Evolutionary conservation across 73 alveolate species (phyloP).

Genomic region (Paramecium sonneborni): DNA sequence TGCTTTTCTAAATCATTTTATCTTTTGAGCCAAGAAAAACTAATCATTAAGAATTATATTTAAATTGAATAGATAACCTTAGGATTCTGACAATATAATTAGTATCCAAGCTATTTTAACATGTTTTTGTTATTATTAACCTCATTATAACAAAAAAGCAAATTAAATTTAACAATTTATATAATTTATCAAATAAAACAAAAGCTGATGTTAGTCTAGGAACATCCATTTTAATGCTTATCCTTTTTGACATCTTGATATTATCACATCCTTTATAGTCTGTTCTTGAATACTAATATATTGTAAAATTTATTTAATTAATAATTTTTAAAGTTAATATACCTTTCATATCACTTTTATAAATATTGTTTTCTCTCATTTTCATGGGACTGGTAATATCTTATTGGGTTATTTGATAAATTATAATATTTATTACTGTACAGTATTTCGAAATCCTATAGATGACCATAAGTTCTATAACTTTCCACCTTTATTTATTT

Average conservation of each 20-base stretch:
- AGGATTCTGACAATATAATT: not conserved
- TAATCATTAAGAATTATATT: not conserved
- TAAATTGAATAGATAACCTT: not conserved
- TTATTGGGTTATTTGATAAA: too few species aligned
- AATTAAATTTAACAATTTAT: not conserved
- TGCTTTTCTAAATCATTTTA: not conserved
- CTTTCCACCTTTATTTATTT: not conserved
- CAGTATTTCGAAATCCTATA: slow-evolving; percentile 12
- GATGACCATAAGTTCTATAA: not conserved
- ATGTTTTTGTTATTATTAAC: not conserved
- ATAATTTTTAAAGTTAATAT: not conserved
- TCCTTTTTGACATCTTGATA: not conserved
- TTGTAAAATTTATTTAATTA: not conserved
- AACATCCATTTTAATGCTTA: slow-evolving; percentile 5
- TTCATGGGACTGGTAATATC: not conserved
- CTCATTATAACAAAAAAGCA: not conserved
- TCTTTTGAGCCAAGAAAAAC: not conserved
- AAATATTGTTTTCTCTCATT: not conserved
- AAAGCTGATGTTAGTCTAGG: slow-evolving; percentile 43
- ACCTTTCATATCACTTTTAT: slow-evolving; percentile 33
- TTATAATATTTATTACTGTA: too few species aligned
- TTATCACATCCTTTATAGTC: slow-evolving; percentile 37
- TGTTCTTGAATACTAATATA: slow-evolving; percentile 32
- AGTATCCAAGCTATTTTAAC: not conserved
- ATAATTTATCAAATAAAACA: slow-evolving; percentile 13